Evolutionary conservation across 352 stramenopile species (phyloP).

Genomic region (Globisporangium perplexum): DNA sequence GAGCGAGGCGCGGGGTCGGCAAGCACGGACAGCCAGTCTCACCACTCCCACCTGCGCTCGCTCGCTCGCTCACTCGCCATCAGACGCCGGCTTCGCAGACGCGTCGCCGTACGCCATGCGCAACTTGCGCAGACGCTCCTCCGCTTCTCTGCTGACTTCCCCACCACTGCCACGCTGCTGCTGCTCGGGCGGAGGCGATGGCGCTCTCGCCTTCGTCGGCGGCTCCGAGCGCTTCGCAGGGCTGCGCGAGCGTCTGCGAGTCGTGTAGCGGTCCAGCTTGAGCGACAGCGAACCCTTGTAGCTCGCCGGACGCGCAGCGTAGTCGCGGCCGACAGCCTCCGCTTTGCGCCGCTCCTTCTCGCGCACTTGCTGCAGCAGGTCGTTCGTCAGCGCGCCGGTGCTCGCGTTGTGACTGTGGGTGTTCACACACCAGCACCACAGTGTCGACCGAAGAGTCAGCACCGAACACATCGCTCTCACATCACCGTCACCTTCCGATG

Average conservation of each 20-base stretch:
- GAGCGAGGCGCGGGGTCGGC: background rate
- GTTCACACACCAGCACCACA: background rate
- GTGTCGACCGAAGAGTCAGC: background rate
- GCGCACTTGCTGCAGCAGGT: slow-evolving; percentile 91
- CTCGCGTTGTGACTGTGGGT: slow-evolving; percentile 2
- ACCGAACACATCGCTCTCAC: slow-evolving; percentile 6
- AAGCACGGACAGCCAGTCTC: background rate
- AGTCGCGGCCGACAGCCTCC: slow-evolving; percentile 86
- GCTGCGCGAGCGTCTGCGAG: slow-evolving; percentile 56
- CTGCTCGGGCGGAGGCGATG: background rate
- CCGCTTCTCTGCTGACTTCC: slow-evolving; percentile 28
- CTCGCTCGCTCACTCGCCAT: slow-evolving; percentile 8
- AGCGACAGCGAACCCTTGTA: slow-evolving; percentile 93
- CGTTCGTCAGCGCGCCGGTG: slow-evolving; percentile 33
- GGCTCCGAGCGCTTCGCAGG: slow-evolving; percentile 54
- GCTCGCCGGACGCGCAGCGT: slow-evolving; percentile 83
- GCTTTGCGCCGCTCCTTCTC: slow-evolving; percentile 89
- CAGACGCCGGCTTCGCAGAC: slow-evolving; percentile 23
- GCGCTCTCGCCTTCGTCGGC: slow-evolving; percentile 19
- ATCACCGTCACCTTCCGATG: background rate
- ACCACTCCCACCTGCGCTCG: background rate
- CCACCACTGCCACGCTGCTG: background rate
- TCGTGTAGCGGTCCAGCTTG: slow-evolving; percentile 88
- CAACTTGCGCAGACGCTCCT: slow-evolving; percentile 66
- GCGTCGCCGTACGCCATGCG: slow-evolving; percentile 82